phyloP scores from a whole-genome alignment of 192 early-diverging fungal species.

The Coemansia sp. region DNA sequence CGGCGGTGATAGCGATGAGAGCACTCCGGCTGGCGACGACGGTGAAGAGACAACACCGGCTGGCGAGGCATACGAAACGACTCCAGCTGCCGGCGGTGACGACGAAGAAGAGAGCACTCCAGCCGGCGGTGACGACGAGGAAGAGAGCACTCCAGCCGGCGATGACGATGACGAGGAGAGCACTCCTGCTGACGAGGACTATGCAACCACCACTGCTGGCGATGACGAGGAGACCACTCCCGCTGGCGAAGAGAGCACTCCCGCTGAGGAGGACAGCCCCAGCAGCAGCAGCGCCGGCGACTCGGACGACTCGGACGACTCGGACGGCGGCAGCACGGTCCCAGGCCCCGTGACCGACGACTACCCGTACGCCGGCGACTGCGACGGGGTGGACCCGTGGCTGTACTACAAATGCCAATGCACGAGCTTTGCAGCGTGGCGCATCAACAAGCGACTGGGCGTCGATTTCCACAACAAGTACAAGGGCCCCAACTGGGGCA shows the following conservation, averaged over 20 bases:
- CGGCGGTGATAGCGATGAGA: no score
- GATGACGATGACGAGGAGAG: not conserved
- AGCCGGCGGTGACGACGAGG: no score
- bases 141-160: not conserved
- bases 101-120: no score
- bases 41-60: no score
- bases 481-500: constrained; percentile 40
- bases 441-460: constrained; percentile 32
- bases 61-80: no score
- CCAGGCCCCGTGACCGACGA: constrained; percentile 31
- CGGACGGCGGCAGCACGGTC: not conserved
- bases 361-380: constrained; percentile 24
- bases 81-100: no score
- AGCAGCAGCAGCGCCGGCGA: not conserved
- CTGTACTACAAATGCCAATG: constrained; percentile 30
- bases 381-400: constrained; percentile 26
- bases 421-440: constrained; percentile 39
- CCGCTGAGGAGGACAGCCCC: not conserved
- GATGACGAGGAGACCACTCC: not conserved
- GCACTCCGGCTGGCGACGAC: not conserved
- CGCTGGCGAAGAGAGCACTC: not conserved
- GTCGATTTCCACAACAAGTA: constrained; percentile 30
- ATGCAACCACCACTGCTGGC: not conserved
- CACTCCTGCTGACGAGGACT: not conserved
- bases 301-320: not conserved